These are phyloP conservation scores for Spizellomyces punctatus DNA, from an alignment of 192 early-diverging fungal genomes.

Conservation along the genomic window DNA sequence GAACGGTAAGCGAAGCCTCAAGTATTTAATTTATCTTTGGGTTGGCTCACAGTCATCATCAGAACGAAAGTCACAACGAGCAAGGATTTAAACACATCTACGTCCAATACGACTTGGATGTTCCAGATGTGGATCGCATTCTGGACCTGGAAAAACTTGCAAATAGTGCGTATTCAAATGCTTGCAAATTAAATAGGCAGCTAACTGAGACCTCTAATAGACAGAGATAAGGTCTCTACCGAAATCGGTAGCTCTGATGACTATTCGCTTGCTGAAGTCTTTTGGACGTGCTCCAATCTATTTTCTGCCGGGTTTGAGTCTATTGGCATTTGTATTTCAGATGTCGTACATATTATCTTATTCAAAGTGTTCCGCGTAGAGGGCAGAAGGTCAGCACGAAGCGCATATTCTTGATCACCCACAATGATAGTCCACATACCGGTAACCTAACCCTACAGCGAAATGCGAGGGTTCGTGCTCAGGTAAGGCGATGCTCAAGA, in stretches of 20 bases:
- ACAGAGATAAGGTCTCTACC: slow-evolving; percentile 13
- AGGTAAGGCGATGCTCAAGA: slow-evolving; percentile 40
- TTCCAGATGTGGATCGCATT: slow-evolving; percentile 62
- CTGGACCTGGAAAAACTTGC: slow-evolving; percentile 58
- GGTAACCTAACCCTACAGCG: slow-evolving; percentile 47
- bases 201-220: slow-evolving; percentile 4
- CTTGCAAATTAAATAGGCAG: not conserved
- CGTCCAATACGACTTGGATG: slow-evolving; percentile 62
- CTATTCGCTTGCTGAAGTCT: slow-evolving; percentile 62
- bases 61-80: slow-evolving; percentile 48
- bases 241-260: slow-evolving; percentile 51
- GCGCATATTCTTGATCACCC: slow-evolving; percentile 75
- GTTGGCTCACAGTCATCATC: not conserved
- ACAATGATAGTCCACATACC: slow-evolving; percentile 65
- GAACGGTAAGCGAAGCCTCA: slow-evolving; percentile 30
- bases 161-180: slow-evolving; percentile 39
- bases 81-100: slow-evolving; percentile 61
- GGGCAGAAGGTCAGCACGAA: slow-evolving; percentile 54
- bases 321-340: slow-evolving; percentile 2
- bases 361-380: slow-evolving; percentile 15
- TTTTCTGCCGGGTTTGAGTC: slow-evolving; percentile 57
- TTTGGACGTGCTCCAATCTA: slow-evolving; percentile 64
- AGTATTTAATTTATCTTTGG: not conserved
- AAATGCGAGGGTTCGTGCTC: slow-evolving; percentile 53
- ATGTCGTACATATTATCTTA: not conserved